These are phyloP conservation scores for Rhamnella rubrinervis DNA, from an alignment of 331 rosid genomes.

Conservation along the genomic window DNA sequence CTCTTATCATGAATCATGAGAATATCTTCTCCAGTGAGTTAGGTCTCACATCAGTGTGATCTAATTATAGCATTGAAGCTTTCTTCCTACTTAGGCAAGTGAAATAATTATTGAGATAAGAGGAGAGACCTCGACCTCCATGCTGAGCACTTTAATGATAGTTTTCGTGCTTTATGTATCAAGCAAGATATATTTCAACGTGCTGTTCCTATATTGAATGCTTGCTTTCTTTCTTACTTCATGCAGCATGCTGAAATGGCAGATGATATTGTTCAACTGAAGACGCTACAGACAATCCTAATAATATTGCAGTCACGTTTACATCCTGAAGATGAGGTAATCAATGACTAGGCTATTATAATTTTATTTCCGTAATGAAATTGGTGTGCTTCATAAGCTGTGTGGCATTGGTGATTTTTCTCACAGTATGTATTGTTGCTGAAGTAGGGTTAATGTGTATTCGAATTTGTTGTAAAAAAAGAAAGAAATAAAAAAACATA, in stretches of 20 bases:
- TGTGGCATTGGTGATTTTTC: not conserved
- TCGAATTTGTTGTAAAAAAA: not conserved
- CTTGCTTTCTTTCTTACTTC: slow-evolving; percentile 17
- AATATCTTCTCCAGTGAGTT: too few species aligned
- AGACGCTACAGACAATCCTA: slow-evolving; percentile 93
- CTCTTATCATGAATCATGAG: not conserved
- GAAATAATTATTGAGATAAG: too few species aligned
- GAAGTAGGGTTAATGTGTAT: slow-evolving; percentile 17
- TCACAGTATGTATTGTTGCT: slow-evolving; percentile 13
- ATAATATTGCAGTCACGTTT: slow-evolving; percentile 89
- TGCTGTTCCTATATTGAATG: slow-evolving; percentile 3
- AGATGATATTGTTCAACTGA: slow-evolving; percentile 92
- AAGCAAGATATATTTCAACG: not conserved
- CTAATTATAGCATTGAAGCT: too few species aligned
- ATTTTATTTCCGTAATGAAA: not conserved
- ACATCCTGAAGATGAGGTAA: slow-evolving; percentile 89
- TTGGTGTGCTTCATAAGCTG: not conserved
- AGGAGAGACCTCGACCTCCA: too few species aligned
- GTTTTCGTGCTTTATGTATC: not conserved
- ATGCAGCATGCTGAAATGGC: slow-evolving; percentile 92
- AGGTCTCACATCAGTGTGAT: too few species aligned
- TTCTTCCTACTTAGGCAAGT: too few species aligned
- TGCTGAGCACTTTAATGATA: not conserved
- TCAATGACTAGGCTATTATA: slow-evolving; percentile 4
- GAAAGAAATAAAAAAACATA: not conserved